These are phyloP conservation scores for Orbilia oligospora DNA, from an alignment of 2,329 filamentous ascomycete species.

Conservation along the genomic window DNA sequence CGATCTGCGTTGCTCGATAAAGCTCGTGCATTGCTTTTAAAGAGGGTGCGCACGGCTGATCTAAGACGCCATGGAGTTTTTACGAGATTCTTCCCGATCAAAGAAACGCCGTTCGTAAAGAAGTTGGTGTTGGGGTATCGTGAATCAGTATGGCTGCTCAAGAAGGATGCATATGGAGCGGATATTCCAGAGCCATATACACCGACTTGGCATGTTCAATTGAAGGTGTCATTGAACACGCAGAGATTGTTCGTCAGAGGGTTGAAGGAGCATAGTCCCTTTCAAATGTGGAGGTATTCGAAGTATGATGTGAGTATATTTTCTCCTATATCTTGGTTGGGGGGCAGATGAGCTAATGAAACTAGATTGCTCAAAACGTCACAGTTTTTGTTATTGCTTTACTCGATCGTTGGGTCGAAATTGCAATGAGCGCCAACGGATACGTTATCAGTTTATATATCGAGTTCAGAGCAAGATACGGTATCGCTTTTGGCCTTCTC, in stretches of 20 bases:
- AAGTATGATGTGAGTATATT: slow-evolving; percentile 64
- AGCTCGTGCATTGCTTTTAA: slow-evolving; percentile 42
- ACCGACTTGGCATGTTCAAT: slow-evolving; percentile 66
- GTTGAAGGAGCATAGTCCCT: slow-evolving; percentile 67
- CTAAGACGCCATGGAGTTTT: slow-evolving; percentile 33
- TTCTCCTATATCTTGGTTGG: too few relatives aligned
- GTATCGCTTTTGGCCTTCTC: slow-evolving; percentile 67
- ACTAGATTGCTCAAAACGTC: slow-evolving; percentile 66
- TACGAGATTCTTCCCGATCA: slow-evolving; percentile 41
- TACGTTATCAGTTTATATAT: slow-evolving; percentile 65
- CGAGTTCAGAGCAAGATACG: slow-evolving; percentile 66
- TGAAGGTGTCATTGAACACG: slow-evolving; percentile 66
- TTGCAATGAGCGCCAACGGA: slow-evolving; percentile 66
- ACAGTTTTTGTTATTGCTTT: slow-evolving; percentile 67
- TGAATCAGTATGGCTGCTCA: slow-evolving; percentile 65
- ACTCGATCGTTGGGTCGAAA: slow-evolving; percentile 67
- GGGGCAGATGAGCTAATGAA: too few relatives aligned
- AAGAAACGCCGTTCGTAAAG: slow-evolving; percentile 56
- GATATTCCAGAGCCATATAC: slow-evolving; percentile 65
- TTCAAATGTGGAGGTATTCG: slow-evolving; percentile 67
- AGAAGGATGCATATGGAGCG: slow-evolving; percentile 65
- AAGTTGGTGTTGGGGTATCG: slow-evolving; percentile 52
- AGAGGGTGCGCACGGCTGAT: slow-evolving; percentile 45
- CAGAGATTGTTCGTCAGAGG: slow-evolving; percentile 66
- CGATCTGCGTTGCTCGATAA: slow-evolving; percentile 46